These are phyloP conservation scores for Amanita brunnescens DNA, from an alignment of 768 basidiomycete species.

Conservation along the genomic window DNA sequence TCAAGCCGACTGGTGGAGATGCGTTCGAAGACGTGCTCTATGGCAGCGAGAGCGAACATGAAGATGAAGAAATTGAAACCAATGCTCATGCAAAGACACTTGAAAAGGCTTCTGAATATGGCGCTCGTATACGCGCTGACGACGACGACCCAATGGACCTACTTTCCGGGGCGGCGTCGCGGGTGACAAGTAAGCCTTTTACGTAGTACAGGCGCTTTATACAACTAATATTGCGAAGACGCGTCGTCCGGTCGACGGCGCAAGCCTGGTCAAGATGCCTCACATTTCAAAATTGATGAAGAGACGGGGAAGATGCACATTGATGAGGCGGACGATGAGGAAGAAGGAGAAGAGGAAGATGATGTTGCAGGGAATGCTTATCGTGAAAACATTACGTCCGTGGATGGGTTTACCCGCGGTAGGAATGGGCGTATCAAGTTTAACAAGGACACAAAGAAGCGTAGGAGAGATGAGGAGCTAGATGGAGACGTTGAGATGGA, in stretches of 20 bases:
- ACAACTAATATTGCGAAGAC: conserved; percentile 21
- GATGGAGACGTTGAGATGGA: conserved; percentile 73
- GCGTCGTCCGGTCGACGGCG: conserved; percentile 42
- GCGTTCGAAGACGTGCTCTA: conserved; percentile 98
- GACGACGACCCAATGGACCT: conserved; percentile 95
- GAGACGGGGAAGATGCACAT: conserved; percentile 78
- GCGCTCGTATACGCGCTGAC: conserved; percentile 71
- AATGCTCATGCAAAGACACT: conserved; percentile 17
- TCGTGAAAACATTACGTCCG: conserved; percentile 71
- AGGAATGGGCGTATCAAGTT: conserved; percentile 83
- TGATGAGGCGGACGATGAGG: conserved; percentile 45
- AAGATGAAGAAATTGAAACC: conserved; percentile 54
- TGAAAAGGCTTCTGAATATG: conserved; percentile 26
- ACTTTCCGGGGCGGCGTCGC: conserved; percentile 67
- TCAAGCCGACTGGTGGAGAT: conserved; percentile 58
- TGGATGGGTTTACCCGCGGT: conserved; percentile 85
- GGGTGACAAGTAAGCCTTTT: conserved; percentile 57
- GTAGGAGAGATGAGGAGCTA: conserved; percentile 48
- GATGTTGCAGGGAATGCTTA: conserved; percentile 75
- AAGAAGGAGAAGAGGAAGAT: conserved; percentile 30
- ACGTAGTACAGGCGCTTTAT: not conserved
- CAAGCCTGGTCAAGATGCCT: conserved; percentile 81
- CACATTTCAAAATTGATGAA: conserved; percentile 80
- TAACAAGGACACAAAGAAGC: conserved; percentile 95
- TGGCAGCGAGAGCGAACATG: conserved; percentile 89